These are phyloP conservation scores for Aphanocladium album DNA, from an alignment of 2,329 filamentous ascomycete species.

Conservation along the genomic window DNA sequence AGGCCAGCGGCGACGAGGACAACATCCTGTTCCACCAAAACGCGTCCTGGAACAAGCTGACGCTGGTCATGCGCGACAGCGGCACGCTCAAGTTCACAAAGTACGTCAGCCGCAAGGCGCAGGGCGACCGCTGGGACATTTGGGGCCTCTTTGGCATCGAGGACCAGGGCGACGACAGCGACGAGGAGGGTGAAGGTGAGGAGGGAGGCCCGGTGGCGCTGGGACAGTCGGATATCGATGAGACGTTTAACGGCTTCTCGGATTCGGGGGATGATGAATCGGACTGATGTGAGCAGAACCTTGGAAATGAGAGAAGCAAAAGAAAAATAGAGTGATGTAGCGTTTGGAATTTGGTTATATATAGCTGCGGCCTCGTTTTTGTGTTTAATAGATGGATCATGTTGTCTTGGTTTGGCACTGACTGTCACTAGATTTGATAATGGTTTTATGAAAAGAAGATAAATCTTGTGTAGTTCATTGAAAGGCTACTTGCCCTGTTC, in stretches of 20 bases:
- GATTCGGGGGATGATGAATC: constrained; percentile 35
- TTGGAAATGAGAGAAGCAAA: not conserved
- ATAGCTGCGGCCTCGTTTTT: not conserved
- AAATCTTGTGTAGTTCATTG: not conserved
- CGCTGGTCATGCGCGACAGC: constrained; percentile 80
- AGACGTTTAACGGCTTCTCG: constrained; percentile 57
- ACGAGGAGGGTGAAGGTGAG: constrained; percentile 21
- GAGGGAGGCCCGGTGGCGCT: constrained; percentile 23
- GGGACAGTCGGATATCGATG: constrained; percentile 42
- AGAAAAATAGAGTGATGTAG: not conserved
- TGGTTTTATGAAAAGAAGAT: not conserved
- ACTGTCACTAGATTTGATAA: not conserved
- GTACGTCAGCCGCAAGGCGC: constrained; percentile 78
- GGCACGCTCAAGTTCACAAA: constrained; percentile 92
- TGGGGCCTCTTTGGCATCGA: constrained; percentile 72
- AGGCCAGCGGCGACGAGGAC: constrained; percentile 69
- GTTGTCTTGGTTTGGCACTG: not conserved
- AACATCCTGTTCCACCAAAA: constrained; percentile 61
- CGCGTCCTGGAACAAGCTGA: constrained; percentile 81
- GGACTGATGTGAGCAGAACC: constrained; percentile 20
- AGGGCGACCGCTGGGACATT: constrained; percentile 90
- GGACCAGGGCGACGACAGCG: constrained; percentile 43
- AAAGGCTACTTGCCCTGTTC: not conserved
- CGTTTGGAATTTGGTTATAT: not conserved
- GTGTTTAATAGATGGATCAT: not conserved